Conservation (phyloP, 1,139 yeast species). For the Meyerozyma athensensis region DNA sequence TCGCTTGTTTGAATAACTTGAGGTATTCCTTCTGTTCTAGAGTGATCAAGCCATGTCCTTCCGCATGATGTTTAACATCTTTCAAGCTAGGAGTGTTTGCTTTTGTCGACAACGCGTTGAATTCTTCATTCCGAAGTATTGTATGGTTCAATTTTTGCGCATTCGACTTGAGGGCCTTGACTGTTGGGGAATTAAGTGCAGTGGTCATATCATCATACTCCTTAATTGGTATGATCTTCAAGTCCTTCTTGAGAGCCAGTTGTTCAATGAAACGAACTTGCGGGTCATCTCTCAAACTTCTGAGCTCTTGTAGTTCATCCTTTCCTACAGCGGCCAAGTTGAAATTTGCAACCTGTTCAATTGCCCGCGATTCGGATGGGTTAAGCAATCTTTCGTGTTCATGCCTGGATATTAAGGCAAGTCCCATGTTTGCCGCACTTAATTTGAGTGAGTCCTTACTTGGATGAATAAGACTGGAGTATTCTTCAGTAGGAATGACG, state of each 20-base stretch:
- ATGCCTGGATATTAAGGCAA: slow-evolving; percentile 16
- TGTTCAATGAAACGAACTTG: slow-evolving; percentile 17
- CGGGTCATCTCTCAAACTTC: slow-evolving; percentile 13
- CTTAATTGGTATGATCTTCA: slow-evolving; percentile 13
- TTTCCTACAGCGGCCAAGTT: slow-evolving; percentile 2
- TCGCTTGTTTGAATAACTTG: slow-evolving; percentile 29
- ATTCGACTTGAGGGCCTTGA: slow-evolving; percentile 3
- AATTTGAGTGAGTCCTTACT: slow-evolving; percentile 11
- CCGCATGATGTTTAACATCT: slow-evolving; percentile 34
- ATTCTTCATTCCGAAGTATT: slow-evolving; percentile 13
- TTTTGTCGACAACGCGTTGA: slow-evolving; percentile 16
- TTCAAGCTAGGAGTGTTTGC: slow-evolving; percentile 30
- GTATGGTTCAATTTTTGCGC: slow-evolving; percentile 1
- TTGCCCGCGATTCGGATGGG: not conserved
- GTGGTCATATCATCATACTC: slow-evolving; percentile 7
- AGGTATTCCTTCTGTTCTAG: slow-evolving; percentile 32
- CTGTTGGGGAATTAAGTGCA: slow-evolving; percentile 7
- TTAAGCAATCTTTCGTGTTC: slow-evolving; percentile 14
- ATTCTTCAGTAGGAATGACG: slow-evolving; percentile 5
- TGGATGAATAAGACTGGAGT: slow-evolving; percentile 6
- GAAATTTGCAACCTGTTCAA: not conserved
- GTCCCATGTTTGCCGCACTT: slow-evolving; percentile 16
- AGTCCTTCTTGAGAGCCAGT: slow-evolving; percentile 12
- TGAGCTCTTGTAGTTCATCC: slow-evolving; percentile 2
- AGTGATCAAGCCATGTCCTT: slow-evolving; percentile 31